Base-by-base conservation (phyloP, 345 rosid species). In the Euphorbia tirucalli region DNA sequence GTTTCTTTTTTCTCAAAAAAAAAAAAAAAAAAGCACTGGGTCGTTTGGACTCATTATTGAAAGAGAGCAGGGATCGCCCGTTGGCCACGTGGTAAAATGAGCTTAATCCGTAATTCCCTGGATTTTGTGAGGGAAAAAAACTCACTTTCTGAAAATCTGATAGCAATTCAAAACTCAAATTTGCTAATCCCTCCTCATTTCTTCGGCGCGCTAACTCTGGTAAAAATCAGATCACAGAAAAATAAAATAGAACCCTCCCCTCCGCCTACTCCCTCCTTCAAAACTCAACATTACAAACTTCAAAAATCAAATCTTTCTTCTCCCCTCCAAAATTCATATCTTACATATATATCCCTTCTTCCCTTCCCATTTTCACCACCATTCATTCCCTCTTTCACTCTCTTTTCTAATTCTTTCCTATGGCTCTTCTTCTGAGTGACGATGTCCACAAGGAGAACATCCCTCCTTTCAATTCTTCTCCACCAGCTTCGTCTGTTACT, bases 401-500 rank as follows among this genome's bases (percentile, higher is more conserved):
- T 54, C 61, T 24, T 30, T 39, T 10, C 16, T 19, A 13, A 14
- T 5, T 27, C n/a, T 1, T 24, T 25, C 44, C 70, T 66, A 82
- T 80, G 82, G 81, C 77, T 43, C 22, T 70, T 21, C 48, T 74
- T 54, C 22, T 74, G 5, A 39, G 15, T 48, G 76, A 73, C 46
- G 4, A 52, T 78, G 71, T 30, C n/a, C 75, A 76, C 56, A 80
- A 80, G 49, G 84, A 85, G 65, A 85, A 82, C 70, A 37, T 66
- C 70, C 75, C 75, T 71, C 78, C 79, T 55, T 52, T 63, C 77
- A 56, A 57, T 55, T 52, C 80, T n/a, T 48, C 71, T 21, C 79
- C 74, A 19, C 39, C 60, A 24, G 0, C 50, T 7, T 5, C 18
- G 15, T 21, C 30, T 4, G 18, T 27, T 21, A 22, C 65, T 1